Conservation (phyloP, 2,329 filamentous ascomycete species). For the Ophiostoma sp. region DNA sequence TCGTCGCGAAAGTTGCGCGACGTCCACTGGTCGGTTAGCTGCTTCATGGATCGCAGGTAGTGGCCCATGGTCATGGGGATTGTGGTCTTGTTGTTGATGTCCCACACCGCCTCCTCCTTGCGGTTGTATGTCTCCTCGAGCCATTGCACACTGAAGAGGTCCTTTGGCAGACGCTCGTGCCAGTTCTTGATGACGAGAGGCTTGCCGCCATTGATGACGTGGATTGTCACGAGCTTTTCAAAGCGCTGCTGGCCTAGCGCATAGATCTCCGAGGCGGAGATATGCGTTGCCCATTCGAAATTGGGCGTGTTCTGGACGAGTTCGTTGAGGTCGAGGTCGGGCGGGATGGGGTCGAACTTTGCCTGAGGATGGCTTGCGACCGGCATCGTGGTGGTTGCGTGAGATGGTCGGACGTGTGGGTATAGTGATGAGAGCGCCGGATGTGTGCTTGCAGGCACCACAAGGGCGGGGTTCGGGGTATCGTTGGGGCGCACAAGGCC, state of each 20-base stretch:
- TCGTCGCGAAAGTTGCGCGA: slow-evolving; percentile 71
- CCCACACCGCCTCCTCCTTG: slow-evolving; percentile 79
- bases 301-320: slow-evolving; percentile 76
- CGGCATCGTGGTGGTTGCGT: neutral
- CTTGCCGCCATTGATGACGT: slow-evolving; percentile 79
- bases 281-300: slow-evolving; percentile 79
- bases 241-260: slow-evolving; percentile 72
- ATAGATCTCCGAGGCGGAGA: slow-evolving; percentile 72
- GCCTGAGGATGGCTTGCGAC: slow-evolving; percentile 62
- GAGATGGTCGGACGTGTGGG: neutral
- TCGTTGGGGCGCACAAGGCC: neutral
- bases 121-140: slow-evolving; percentile 71
- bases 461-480: neutral
- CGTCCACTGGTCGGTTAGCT: slow-evolving; percentile 77
- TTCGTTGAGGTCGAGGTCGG: slow-evolving; percentile 69
- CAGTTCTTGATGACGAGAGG: slow-evolving; percentile 90
- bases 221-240: slow-evolving; percentile 75
- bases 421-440: neutral
- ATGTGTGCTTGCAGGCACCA: neutral
- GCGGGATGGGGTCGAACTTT: slow-evolving; percentile 86
- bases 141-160: slow-evolving; percentile 77
- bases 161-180: slow-evolving; percentile 65
- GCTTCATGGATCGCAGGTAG: slow-evolving; percentile 81
- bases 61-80: slow-evolving; percentile 83
- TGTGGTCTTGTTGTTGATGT: slow-evolving; percentile 66